phyloP scores from a whole-genome alignment of 176 grass and related monocot species.

The Saccharum spontaneum region DNA sequence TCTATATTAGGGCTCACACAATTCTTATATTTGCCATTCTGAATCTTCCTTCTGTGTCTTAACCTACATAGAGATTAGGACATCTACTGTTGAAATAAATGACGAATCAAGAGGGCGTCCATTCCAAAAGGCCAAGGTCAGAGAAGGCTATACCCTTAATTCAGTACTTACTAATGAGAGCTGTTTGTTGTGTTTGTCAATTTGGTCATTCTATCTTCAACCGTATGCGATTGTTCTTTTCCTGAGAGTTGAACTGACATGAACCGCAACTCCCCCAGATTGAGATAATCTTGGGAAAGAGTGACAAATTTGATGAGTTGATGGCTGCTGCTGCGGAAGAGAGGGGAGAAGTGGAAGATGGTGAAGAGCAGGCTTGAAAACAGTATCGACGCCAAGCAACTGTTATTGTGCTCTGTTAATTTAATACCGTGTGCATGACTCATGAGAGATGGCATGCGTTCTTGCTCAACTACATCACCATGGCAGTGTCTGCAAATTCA shows the following conservation, averaged over 20 bases:
- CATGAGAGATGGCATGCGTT: background rate
- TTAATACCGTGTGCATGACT: slow-evolving; percentile 16
- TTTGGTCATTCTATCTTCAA: background rate
- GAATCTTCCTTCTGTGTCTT: background rate
- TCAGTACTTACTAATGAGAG: background rate
- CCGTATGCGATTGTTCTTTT: background rate
- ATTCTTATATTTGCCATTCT: background rate
- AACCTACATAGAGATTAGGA: slow-evolving; percentile 63
- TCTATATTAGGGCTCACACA: background rate
- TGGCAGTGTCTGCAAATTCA: slow-evolving; percentile 17
- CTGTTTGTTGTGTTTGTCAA: background rate
- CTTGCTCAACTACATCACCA: slow-evolving; percentile 23
- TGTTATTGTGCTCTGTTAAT: slow-evolving; percentile 24
- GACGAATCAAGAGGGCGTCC: slow-evolving; percentile 70
- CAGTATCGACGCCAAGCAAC: background rate
- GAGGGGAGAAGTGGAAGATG: slow-evolving; percentile 46
- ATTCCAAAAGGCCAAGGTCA: slow-evolving; percentile 90
- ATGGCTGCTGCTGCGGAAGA: slow-evolving; percentile 76
- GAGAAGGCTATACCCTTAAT: background rate
- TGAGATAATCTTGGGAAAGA: slow-evolving; percentile 82
- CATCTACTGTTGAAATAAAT: slow-evolving; percentile 85
- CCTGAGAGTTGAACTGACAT: background rate
- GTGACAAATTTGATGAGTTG: slow-evolving; percentile 84
- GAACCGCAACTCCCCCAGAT: slow-evolving; percentile 38
- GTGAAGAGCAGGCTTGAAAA: slow-evolving; percentile 56